Evolutionary conservation across 2,329 filamentous ascomycete genomes (phyloP).

Genomic region (Colletotrichum sp.): DNA sequence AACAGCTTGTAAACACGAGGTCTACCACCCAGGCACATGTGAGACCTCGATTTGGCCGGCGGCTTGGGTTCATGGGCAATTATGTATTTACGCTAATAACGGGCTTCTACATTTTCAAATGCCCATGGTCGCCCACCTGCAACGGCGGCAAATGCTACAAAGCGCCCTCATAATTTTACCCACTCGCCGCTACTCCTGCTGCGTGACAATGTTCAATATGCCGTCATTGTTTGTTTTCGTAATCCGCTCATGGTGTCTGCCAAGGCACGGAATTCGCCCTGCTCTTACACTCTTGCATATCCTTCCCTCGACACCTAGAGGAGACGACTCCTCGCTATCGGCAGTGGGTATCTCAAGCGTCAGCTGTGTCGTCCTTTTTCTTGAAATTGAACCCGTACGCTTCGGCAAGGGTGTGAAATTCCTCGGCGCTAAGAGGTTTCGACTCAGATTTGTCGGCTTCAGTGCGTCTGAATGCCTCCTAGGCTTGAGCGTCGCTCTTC

Average conservation of each 20-base stretch:
- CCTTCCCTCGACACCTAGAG: no score
- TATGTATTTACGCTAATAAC: not conserved
- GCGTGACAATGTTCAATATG: not conserved
- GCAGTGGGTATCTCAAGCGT: not conserved
- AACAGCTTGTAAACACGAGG: not conserved
- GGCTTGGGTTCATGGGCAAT: not conserved
- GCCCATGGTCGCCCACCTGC: not conserved
- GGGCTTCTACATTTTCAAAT: not conserved
- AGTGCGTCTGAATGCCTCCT: not conserved
- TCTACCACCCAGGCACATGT: not conserved
- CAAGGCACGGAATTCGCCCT: not conserved
- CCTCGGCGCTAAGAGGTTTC: not conserved
- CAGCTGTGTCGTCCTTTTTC: not conserved
- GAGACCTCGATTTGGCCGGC: not conserved
- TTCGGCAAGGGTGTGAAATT: not conserved
- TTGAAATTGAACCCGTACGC: not conserved
- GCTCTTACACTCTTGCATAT: no score
- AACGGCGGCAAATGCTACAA: not conserved
- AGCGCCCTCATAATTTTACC: not conserved
- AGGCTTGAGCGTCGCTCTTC: slow-evolving; percentile 3
- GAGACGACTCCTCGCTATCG: not conserved
- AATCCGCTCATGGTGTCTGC: not conserved
- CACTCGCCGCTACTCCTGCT: not conserved
- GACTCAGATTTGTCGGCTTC: not conserved
- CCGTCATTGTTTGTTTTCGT: not conserved